phyloP scores from a whole-genome alignment of 345 rosid genomes.

The Rhodomyrtus tomentosa region DNA sequence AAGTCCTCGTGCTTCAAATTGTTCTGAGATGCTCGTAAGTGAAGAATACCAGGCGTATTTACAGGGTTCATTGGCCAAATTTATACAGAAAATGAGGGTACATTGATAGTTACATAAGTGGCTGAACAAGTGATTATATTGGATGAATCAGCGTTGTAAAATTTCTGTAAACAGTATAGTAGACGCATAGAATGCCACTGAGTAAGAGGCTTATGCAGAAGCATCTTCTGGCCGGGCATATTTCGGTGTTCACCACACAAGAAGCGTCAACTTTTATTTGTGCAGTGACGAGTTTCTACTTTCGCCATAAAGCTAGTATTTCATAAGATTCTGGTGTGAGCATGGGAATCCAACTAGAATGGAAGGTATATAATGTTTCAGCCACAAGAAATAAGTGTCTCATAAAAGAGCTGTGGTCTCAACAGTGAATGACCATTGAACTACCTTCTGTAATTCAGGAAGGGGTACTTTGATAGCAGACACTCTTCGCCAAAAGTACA shows the following conservation, averaged over 20 bases:
- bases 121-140: neutral
- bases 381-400: neutral
- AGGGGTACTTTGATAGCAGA: neutral
- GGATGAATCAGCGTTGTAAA: neutral
- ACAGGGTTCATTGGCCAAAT: conserved; percentile 2
- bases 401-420: neutral
- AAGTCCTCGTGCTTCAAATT: neutral
- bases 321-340: neutral
- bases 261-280: neutral
- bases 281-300: neutral
- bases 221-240: neutral
- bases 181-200: neutral
- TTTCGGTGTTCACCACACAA: neutral
- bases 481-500: neutral
- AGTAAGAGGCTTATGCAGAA: neutral
- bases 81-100: neutral
- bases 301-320: neutral
- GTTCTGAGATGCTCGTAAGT: neutral
- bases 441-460: neutral
- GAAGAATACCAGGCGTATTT: conserved; percentile 5
- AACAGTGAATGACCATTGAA: neutral
- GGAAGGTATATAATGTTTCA: neutral
- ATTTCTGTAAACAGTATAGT: neutral
- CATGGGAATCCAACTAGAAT: neutral
- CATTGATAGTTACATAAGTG: neutral